Evolutionary conservation across 202 grass and related monocot genomes (phyloP), one percentile per base, ranked within the genome.

Genomic region (Zizania palustris): DNA sequence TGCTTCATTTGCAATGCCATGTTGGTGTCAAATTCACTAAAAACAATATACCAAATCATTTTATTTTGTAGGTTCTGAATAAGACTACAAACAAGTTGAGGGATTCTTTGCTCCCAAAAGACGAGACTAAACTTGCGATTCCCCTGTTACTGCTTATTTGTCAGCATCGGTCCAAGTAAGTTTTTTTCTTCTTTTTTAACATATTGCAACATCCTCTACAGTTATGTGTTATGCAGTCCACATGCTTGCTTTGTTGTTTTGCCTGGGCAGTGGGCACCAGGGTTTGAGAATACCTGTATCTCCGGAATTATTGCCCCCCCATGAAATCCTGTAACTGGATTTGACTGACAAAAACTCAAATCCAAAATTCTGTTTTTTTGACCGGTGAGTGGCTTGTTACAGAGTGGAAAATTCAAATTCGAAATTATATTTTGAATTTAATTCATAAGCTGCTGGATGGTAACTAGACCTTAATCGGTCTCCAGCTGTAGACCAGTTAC

Each of bases 41-140:
- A 67, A 37, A 11, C 38, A 68, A 9, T 65, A 73, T 64, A 78
- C 22, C 0, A 63, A 76, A 37, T 53, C 44, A 20, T 64, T 65
- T 86, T 48, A 49, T 74, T 75, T 57, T 71, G 73, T 71, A 99
- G 92, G 87, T 92, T 73, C 45, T 99, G 78, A 99, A 67, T 79
- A 99, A 99, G 85, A 93, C 96, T 20, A 99, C 85, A 45, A 99
- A 93, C 65, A 92, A 88, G 67, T 42, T 99, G 68, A 85, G 87
- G 76, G 96, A 99, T 78, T 90, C 96, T 13, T 71, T 98, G 44
- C 85, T 95, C 63, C 72, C 92, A 41, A 99, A 92, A 77, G 91
- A 95, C 81, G 92, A 96, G 45, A 87, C 96, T 35, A 99, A 93
- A 74, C 90, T 99, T 80, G 96, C 96, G 74, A 78, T 99, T 90